A percentile compares a stretch with the other conserved stretches of the same genome.
Conservation (phyloP, 805 yeast genomes). For the Brettanomyces sp. region DNA sequence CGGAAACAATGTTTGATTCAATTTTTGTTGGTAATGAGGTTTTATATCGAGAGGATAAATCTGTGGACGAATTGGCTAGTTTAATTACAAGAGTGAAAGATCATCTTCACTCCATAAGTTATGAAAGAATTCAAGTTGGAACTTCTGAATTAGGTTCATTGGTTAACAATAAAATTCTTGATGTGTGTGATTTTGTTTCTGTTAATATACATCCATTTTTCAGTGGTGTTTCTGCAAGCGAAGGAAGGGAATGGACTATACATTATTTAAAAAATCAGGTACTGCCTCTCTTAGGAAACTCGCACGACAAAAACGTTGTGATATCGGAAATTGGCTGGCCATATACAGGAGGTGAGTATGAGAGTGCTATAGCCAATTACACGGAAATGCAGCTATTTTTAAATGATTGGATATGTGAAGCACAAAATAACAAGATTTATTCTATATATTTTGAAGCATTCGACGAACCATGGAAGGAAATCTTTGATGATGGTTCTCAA, state of each 20-base stretch:
- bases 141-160: slow-evolving; percentile 51
- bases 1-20: slow-evolving; percentile 37
- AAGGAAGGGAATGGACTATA: slow-evolving; percentile 44
- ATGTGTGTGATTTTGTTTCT: slow-evolving; percentile 46
- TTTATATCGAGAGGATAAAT: slow-evolving; percentile 41
- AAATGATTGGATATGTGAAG: slow-evolving; percentile 41
- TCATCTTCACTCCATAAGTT: slow-evolving; percentile 26
- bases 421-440: slow-evolving; percentile 26
- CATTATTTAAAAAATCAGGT: slow-evolving; percentile 37
- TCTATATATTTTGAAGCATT: slow-evolving; percentile 64
- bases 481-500: slow-evolving; percentile 37
- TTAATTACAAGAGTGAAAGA: slow-evolving; percentile 34
- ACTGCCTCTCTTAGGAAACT: slow-evolving; percentile 26
- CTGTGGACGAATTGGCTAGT: slow-evolving; percentile 26
- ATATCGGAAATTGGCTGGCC: slow-evolving; percentile 74
- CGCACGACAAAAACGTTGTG: slow-evolving; percentile 24
- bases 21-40: slow-evolving; percentile 59
- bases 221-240: slow-evolving; percentile 41
- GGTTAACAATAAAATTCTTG: slow-evolving; percentile 29
- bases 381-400: slow-evolving; percentile 38
- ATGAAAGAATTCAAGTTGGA: slow-evolving; percentile 43
- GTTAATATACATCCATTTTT: slow-evolving; percentile 63
- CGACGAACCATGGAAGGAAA: slow-evolving; percentile 62
- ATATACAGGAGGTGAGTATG: slow-evolving; percentile 42
- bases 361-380: slow-evolving; percentile 37